These are phyloP conservation scores for Mastigamoeba balamuthi DNA, from an alignment of 78 protist genomes.

Conservation along the genomic window DNA sequence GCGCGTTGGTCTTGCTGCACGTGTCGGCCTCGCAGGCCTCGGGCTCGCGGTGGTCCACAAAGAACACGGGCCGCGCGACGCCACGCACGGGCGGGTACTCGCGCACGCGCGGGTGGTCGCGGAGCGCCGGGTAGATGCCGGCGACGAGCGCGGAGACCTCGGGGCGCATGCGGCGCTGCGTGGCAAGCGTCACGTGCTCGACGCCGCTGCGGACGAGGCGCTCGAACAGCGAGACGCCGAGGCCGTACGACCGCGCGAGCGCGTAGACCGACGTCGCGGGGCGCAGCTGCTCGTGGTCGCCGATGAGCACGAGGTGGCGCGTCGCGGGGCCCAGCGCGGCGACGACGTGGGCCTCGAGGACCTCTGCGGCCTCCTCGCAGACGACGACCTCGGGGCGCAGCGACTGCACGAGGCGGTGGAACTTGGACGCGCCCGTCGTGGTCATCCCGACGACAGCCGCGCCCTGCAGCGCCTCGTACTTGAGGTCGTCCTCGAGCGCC, in stretches of 20 bases:
- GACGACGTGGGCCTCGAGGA: conserved; percentile 42
- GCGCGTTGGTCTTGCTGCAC: background rate
- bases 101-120: background rate
- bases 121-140: conserved; percentile 1
- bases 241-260: background rate
- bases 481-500: background rate
- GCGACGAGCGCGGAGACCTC: conserved; percentile 10
- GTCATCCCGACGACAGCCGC: conserved; percentile 26
- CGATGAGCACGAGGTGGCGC: conserved; percentile 45
- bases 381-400: conserved; percentile 16
- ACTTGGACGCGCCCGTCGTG: conserved; percentile 30
- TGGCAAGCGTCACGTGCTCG: background rate
- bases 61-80: background rate
- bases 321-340: conserved; percentile 7
- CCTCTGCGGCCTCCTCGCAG: conserved; percentile 66
- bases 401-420: background rate
- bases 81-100: background rate
- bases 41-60: conserved; percentile 3
- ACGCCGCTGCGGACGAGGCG: conserved; percentile 9
- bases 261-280: conserved; percentile 9
- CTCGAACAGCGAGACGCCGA: conserved; percentile 48
- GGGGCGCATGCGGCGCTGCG: conserved; percentile 49
- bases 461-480: background rate
- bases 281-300: conserved; percentile 61
- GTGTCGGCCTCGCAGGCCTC: background rate